Evolutionary conservation across 331 rosid species (phyloP).

Genomic region (Stylosanthes scabra): DNA sequence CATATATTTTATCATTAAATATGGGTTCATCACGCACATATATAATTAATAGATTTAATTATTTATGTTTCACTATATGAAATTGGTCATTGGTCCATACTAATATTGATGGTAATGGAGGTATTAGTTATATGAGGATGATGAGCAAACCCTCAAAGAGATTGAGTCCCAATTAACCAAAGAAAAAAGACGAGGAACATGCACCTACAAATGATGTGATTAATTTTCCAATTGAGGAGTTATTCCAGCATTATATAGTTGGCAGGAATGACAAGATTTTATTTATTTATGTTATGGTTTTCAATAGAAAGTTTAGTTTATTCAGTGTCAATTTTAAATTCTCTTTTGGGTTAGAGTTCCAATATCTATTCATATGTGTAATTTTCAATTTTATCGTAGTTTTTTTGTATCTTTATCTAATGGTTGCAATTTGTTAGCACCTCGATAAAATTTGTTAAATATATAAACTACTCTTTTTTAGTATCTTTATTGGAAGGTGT

Average conservation of each 20-base stretch:
- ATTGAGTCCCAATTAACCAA: conserved; percentile 84
- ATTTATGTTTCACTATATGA: too few relatives aligned
- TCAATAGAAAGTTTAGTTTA: not conserved
- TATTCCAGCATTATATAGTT: conserved; percentile 70
- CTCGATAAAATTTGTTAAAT: too few relatives aligned
- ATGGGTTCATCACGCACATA: too few relatives aligned
- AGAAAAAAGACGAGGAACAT: conserved; percentile 83
- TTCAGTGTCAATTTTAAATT: conserved; percentile 25
- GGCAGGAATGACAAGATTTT: conserved; percentile 54
- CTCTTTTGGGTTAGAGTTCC: conserved; percentile 15
- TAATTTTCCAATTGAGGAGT: conserved; percentile 92
- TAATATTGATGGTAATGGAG: conserved; percentile 34
- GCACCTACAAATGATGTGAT: conserved; percentile 82
- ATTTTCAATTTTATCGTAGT: conserved; percentile 13
- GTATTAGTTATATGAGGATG: conserved; percentile 84
- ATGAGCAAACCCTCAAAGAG: conserved; percentile 84
- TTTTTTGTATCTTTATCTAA: too few relatives aligned
- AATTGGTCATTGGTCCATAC: conserved; percentile 1
- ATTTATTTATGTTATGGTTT: not conserved
- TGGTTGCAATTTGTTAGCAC: too few relatives aligned
- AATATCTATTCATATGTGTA: conserved; percentile 9
- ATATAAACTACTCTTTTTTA: too few relatives aligned
- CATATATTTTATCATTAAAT: too few relatives aligned
- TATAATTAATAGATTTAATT: too few relatives aligned
- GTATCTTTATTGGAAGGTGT: too few relatives aligned